phyloP scores from a whole-genome alignment of 805 yeast species.

The Yamadazyma endophytica region DNA sequence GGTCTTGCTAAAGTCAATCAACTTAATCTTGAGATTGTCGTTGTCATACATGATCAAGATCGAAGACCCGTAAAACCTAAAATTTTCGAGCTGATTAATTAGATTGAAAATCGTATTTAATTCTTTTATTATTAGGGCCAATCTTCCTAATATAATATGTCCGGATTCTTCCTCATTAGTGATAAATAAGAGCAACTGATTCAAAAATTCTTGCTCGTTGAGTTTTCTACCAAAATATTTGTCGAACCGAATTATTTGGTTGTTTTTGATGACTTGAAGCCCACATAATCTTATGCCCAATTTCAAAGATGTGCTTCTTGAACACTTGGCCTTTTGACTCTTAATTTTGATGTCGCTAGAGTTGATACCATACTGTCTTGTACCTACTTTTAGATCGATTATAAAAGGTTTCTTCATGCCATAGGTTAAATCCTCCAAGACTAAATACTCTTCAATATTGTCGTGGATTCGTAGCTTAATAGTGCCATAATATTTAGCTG shows the following conservation, averaged over 20 bases:
- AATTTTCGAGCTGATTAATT: slow-evolving; percentile 58
- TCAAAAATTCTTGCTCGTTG: slow-evolving; percentile 73
- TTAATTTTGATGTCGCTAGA: slow-evolving; percentile 66
- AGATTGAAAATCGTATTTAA: slow-evolving; percentile 55
- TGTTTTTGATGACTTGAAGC: slow-evolving; percentile 55
- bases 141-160: slow-evolving; percentile 58
- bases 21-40: slow-evolving; percentile 44
- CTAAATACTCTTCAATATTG: slow-evolving; percentile 66
- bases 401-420: slow-evolving; percentile 86
- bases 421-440: slow-evolving; percentile 85
- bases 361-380: slow-evolving; percentile 96
- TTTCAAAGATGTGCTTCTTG: slow-evolving; percentile 69
- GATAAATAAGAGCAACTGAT: slow-evolving; percentile 68
- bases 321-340: slow-evolving; percentile 82
- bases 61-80: slow-evolving; percentile 89
- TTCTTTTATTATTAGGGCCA: slow-evolving; percentile 62
- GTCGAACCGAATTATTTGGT: slow-evolving; percentile 64
- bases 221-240: slow-evolving; percentile 89
- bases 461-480: slow-evolving; percentile 5
- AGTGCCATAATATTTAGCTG: slow-evolving; percentile 67
- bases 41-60: slow-evolving; percentile 81
- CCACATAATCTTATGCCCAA: slow-evolving; percentile 96
- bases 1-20: slow-evolving; percentile 95
- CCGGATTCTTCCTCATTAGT: slow-evolving; percentile 61
- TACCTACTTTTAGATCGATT: slow-evolving; percentile 94